Percentiles rank a stretch among this genome's conserved stretches.
phyloP scores from a whole-genome alignment of 2,329 filamentous ascomycete species.

The Pyrenochaeta sp. region DNA sequence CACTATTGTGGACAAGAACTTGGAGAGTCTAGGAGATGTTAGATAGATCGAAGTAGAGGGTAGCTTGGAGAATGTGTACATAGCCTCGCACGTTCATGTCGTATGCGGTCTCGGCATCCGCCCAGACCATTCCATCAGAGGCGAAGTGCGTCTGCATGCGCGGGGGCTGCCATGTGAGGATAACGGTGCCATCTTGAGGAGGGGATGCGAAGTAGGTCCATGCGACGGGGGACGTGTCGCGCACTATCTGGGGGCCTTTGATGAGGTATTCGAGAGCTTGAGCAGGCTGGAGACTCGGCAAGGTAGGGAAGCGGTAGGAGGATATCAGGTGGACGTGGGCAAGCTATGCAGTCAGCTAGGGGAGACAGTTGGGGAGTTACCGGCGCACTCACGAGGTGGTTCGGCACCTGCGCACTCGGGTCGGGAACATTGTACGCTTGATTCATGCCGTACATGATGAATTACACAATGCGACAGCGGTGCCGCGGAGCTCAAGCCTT shows the following conservation, averaged over 20 bases:
- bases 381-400: constrained; percentile 39
- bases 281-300: constrained; percentile 74
- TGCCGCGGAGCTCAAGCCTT: constrained; percentile 25
- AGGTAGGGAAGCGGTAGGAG: constrained; percentile 78
- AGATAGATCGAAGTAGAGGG: not conserved
- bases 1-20: constrained; percentile 82
- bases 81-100: constrained; percentile 76
- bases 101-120: constrained; percentile 78
- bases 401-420: constrained; percentile 47
- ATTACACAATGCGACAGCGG: constrained; percentile 33
- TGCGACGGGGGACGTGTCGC: constrained; percentile 84
- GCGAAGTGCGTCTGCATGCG: constrained; percentile 75
- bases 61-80: constrained; percentile 54
- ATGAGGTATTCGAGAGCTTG: constrained; percentile 86
- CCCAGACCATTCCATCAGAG: constrained; percentile 93
- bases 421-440: constrained; percentile 44
- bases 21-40: constrained; percentile 77
- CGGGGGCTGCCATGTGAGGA: constrained; percentile 88
- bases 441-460: constrained; percentile 46
- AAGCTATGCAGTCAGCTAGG: constrained; percentile 62
- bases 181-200: constrained; percentile 75
- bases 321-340: constrained; percentile 92
- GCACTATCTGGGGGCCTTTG: constrained; percentile 83
- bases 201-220: constrained; percentile 92
- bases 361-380: constrained; percentile 12